These are phyloP conservation scores for Phytopythium oedochilum DNA, from an alignment of 352 stramenopile genomes.

Conservation along the genomic window DNA sequence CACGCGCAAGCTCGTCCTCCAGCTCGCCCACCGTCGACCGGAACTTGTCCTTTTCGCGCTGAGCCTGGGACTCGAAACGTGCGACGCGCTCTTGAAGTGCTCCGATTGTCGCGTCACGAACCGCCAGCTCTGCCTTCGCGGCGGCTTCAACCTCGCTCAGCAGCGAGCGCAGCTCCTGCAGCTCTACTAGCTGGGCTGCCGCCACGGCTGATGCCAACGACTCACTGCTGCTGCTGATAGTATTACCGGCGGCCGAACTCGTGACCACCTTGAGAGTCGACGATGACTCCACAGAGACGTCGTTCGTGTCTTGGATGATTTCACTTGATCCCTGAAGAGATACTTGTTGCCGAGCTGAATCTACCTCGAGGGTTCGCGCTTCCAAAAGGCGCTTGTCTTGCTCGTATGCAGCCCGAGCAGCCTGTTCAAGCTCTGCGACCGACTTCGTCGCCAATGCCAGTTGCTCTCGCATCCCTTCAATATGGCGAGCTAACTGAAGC, in stretches of 20 bases:
- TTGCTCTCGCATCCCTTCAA: conserved; percentile 9
- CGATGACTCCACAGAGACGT: neutral
- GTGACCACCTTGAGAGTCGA: neutral
- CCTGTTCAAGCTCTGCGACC: conserved; percentile 23
- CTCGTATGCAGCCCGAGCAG: conserved; percentile 16
- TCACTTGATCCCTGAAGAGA: conserved; percentile 2
- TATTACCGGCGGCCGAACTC: neutral
- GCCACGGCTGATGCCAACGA: conserved; percentile 6
- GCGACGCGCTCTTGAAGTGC: conserved; percentile 25
- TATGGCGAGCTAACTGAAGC: neutral
- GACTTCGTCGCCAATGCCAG: conserved; percentile 10
- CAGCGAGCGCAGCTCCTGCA: conserved; percentile 27
- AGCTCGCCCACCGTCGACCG: conserved; percentile 38
- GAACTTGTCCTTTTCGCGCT: conserved; percentile 26
- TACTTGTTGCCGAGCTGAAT: conserved; percentile 15
- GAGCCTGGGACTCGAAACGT: conserved; percentile 16
- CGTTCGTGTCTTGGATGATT: too few species aligned
- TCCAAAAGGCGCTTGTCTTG: conserved; percentile 25
- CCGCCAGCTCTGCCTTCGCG: conserved; percentile 21
- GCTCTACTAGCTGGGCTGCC: conserved; percentile 22
- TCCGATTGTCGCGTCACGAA: conserved; percentile 16
- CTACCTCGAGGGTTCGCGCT: conserved; percentile 23
- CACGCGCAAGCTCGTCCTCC: conserved; percentile 44
- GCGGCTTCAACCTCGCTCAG: conserved; percentile 30
- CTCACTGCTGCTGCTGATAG: neutral